phyloP scores from a whole-genome alignment of 257 asterid species.

The Rehmannia glutinosa region DNA sequence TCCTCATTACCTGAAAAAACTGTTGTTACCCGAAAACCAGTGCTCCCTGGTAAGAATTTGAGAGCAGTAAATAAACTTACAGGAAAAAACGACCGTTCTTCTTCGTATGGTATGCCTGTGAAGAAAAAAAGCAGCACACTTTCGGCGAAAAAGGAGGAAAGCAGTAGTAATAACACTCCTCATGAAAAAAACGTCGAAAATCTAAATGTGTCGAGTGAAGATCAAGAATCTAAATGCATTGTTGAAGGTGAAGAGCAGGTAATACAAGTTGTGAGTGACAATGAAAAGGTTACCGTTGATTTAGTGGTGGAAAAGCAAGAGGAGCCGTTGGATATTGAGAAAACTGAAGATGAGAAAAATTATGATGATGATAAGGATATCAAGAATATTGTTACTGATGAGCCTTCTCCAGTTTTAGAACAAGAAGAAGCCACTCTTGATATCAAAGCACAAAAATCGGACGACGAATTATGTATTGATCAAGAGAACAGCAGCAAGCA shows the following conservation, averaged over 20 bases:
- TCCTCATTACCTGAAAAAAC: slow-evolving; percentile 30
- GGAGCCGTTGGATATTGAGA: slow-evolving; percentile 18
- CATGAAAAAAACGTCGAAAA: slow-evolving; percentile 10
- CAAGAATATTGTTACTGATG: slow-evolving; percentile 12
- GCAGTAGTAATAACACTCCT: no score
- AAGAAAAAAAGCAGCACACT: no score
- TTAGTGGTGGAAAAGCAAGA: slow-evolving; percentile 23
- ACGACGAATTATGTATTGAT: slow-evolving; percentile 14
- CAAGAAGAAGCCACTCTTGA: slow-evolving; percentile 7
- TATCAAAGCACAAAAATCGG: slow-evolving; percentile 25
- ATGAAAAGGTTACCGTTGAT: slow-evolving; percentile 18
- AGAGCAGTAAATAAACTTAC: slow-evolving; percentile 29
- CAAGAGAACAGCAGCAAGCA: slow-evolving; percentile 19
- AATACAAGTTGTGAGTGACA: neutral
- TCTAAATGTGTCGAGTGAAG: slow-evolving; percentile 19
- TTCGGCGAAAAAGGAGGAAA: slow-evolving; percentile 23
- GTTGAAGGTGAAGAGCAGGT: slow-evolving; percentile 33
- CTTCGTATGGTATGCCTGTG: slow-evolving; percentile 15
- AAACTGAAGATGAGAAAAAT: slow-evolving; percentile 15
- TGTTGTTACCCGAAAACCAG: slow-evolving; percentile 24
- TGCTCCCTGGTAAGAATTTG: slow-evolving; percentile 23
- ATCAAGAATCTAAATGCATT: slow-evolving; percentile 21
- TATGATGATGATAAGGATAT: slow-evolving; percentile 21
- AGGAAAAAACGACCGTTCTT: slow-evolving; percentile 11
- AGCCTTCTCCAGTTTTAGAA: slow-evolving; percentile 15